Base-by-base conservation (phyloP, 768 basidiomycete species). In the Trametes punicea region DNA sequence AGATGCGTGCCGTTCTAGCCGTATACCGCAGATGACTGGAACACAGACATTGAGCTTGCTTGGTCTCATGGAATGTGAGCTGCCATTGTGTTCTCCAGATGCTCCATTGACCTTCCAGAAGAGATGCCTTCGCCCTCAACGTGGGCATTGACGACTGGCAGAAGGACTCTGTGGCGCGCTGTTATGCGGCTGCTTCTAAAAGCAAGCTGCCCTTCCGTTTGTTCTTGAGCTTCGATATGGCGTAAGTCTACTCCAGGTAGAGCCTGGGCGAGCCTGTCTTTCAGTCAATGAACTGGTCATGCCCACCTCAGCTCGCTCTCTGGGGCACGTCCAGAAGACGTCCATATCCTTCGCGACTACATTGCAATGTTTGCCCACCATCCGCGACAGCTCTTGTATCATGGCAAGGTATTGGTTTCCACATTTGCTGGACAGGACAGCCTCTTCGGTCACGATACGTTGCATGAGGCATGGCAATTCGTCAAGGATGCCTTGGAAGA, bases 141-240 rank as follows among this genome's bases (percentile, higher is more conserved):
- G 50, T 68, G 2, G 68, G 68, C 2, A 26, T 31, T 1, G 68
- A 69, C 31, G 51, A 61, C 6, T 69, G 67, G 68, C 68, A 68
- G 39, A 50, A 31, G 20, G 53, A 48, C 6, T 60, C 66, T 3
- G 63, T 66, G 2, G 18, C 34, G 1, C 62, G 61, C 18, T 63
- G 62, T 38, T 89, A 82, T 65, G 65, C 75, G 40, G 82, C 85
- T 29, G 85, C 86, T 3, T 65, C 65, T 16, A 72, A 78, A 46
- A 76, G 77, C 23, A 55, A 56, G 2, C 56, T 54, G 33, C 51
- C 38, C 10, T 73, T 74, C 69, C 69, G 69, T 61, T 46, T 75
- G 27, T 74, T 74, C 56, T 33, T 75, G 16, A 70, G 65, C 47
- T 70, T 75, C 55, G 74, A 75, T 57, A 73, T 75, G 73, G 64